phyloP scores from a whole-genome alignment of 768 basidiomycete species.

The Xerocomus potaroensis region DNA sequence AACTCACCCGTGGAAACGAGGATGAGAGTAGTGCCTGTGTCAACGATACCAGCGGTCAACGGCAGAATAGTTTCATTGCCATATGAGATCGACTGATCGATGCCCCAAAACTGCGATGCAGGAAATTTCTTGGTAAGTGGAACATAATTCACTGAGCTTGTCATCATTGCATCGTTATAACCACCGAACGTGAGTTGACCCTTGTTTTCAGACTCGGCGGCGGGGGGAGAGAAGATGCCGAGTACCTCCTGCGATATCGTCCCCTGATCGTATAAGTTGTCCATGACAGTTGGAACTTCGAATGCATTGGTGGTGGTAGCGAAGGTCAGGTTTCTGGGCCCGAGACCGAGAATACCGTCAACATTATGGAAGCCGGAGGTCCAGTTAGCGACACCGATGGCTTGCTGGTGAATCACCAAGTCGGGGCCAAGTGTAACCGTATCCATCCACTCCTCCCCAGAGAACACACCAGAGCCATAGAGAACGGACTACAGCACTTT shows the following conservation, averaged over 20 bases:
- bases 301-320: conserved; percentile 15
- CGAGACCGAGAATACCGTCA: conserved; percentile 39
- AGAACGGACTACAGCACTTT: background rate
- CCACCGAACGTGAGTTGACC: conserved; percentile 29
- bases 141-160: conserved; percentile 21
- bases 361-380: conserved; percentile 29
- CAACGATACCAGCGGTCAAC: conserved; percentile 31
- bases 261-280: conserved; percentile 31
- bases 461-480: conserved; percentile 3
- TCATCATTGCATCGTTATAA: conserved; percentile 15
- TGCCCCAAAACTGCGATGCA: conserved; percentile 29
- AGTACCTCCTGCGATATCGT: conserved; percentile 26
- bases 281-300: conserved; percentile 32
- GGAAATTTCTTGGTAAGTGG: conserved; percentile 24
- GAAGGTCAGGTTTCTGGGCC: conserved; percentile 34
- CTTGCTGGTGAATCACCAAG: conserved; percentile 23
- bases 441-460: conserved; percentile 15
- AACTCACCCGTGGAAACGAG: conserved; percentile 22
- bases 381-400: conserved; percentile 33
- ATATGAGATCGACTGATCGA: conserved; percentile 30
- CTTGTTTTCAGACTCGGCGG: conserved; percentile 14
- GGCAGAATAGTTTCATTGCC: conserved; percentile 20
- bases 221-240: conserved; percentile 31
- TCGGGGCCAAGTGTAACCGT: conserved; percentile 5
- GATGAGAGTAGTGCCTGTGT: conserved; percentile 32